phyloP scores from a whole-genome alignment of 345 rosid species.

The Citrus glauca region DNA sequence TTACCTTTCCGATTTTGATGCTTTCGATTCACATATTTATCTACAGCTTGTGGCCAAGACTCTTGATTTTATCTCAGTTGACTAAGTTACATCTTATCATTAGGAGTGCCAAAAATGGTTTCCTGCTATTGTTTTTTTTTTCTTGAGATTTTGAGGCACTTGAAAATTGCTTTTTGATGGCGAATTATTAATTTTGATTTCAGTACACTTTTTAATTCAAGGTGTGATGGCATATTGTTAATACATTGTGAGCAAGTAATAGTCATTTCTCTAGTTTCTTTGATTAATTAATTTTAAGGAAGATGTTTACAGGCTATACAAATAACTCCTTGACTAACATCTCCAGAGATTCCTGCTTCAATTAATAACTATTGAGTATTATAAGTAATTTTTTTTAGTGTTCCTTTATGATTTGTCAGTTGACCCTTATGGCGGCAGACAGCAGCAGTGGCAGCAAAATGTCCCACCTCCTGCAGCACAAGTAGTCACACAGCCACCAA shows the following conservation, averaged over 20 bases:
- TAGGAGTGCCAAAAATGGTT: neutral
- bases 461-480: conserved; percentile 44
- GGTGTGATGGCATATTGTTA: neutral
- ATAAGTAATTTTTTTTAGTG: neutral
- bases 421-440: conserved; percentile 51
- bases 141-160: neutral
- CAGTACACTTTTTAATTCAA: neutral
- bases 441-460: conserved; percentile 64
- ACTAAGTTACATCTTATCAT: neutral
- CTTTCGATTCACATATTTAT: neutral
- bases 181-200: neutral
- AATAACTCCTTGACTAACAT: neutral
- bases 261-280: neutral
- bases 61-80: neutral
- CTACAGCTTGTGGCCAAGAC: neutral
- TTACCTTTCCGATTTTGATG: neutral
- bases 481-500: conserved; percentile 23
- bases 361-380: neutral
- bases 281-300: neutral
- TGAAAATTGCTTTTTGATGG: neutral
- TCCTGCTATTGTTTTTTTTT: neutral
- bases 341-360: neutral
- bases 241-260: neutral
- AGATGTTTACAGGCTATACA: neutral
- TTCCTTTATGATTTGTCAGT: conserved; percentile 31